Evolutionary conservation across 1,284 basidiomycete genomes (phyloP).

Genomic region (Irpex sp.): DNA sequence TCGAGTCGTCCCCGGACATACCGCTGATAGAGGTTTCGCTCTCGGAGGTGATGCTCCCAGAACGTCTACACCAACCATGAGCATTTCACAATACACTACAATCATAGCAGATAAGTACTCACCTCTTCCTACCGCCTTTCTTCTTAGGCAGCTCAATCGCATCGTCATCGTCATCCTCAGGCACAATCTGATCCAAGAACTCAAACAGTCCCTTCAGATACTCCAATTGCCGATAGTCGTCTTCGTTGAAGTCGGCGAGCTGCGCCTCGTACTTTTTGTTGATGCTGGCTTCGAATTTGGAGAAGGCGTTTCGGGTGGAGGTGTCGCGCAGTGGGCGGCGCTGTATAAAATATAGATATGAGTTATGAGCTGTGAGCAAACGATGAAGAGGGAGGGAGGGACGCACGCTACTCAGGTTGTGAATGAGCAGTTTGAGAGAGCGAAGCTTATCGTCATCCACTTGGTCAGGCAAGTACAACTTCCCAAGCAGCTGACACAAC

Average conservation of each 20-base stretch:
- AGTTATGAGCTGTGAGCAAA: neutral
- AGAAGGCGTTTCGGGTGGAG: slow-evolving; percentile 66
- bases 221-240: slow-evolving; percentile 58
- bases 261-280: slow-evolving; percentile 55
- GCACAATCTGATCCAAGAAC: slow-evolving; percentile 56
- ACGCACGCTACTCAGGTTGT: slow-evolving; percentile 58
- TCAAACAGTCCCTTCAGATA: slow-evolving; percentile 61
- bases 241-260: slow-evolving; percentile 65
- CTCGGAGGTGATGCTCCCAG: slow-evolving; percentile 32
- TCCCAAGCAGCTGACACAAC: slow-evolving; percentile 75
- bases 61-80: slow-evolving; percentile 23
- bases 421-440: slow-evolving; percentile 58
- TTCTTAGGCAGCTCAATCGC: slow-evolving; percentile 40
- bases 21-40: slow-evolving; percentile 20
- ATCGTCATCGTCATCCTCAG: slow-evolving; percentile 47
- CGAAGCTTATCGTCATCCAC: slow-evolving; percentile 61
- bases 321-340: slow-evolving; percentile 73
- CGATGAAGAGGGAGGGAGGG: neutral
- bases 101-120: slow-evolving; percentile 3
- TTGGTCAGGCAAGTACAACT: slow-evolving; percentile 72
- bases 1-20: slow-evolving; percentile 26
- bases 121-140: slow-evolving; percentile 34
- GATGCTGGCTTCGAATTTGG: slow-evolving; percentile 60
- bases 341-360: slow-evolving; percentile 31
- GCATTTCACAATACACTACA: neutral